Conservation (phyloP, 805 yeast genomes). For the Wickerhamiella azymoides region DNA sequence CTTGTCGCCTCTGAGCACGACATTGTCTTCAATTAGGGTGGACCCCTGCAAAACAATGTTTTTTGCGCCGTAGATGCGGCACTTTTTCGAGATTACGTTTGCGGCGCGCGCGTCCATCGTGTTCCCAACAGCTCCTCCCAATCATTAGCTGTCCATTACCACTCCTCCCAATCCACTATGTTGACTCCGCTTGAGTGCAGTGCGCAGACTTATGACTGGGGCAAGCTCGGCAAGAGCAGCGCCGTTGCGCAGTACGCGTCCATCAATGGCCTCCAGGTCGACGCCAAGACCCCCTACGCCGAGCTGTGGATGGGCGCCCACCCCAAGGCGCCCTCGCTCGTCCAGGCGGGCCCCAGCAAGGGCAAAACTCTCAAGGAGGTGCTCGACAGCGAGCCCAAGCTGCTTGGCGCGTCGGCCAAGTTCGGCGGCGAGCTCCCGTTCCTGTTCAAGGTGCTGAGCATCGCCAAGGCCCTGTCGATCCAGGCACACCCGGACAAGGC, state of each 20-base stretch:
- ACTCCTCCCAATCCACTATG: constrained; percentile 14
- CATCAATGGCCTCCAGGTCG: constrained; percentile 47
- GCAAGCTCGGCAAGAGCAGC: constrained; percentile 68
- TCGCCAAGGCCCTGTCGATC: constrained; percentile 81
- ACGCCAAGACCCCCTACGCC: constrained; percentile 77
- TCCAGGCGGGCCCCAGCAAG: constrained; percentile 33
- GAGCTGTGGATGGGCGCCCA: constrained; percentile 99
- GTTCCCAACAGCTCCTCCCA: too few relatives aligned
- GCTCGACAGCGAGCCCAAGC: constrained; percentile 44
- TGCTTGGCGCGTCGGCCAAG: constrained; percentile 47
- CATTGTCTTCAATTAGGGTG: constrained; percentile 23
- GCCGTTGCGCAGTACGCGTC: constrained; percentile 83
- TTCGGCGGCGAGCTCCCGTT: constrained; percentile 81
- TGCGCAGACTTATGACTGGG: constrained; percentile 76
- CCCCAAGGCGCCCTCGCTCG: constrained; percentile 71
- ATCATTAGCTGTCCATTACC: too few relatives aligned
- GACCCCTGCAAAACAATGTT: constrained; percentile 28
- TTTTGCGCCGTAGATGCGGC: constrained; percentile 26
- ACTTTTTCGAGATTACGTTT: constrained; percentile 24
- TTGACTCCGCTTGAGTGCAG: constrained; percentile 27
- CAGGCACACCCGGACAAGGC: constrained; percentile 97
- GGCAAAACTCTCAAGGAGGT: constrained; percentile 48
- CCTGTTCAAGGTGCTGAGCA: constrained; percentile 84
- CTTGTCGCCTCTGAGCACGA: constrained; percentile 26
- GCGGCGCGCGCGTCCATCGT: constrained; percentile 22